A percentile compares a stretch with the other conserved stretches of the same genome.
Evolutionary conservation across 441 rosid species (phyloP).

Genomic region (Pelargonium australe): DNA sequence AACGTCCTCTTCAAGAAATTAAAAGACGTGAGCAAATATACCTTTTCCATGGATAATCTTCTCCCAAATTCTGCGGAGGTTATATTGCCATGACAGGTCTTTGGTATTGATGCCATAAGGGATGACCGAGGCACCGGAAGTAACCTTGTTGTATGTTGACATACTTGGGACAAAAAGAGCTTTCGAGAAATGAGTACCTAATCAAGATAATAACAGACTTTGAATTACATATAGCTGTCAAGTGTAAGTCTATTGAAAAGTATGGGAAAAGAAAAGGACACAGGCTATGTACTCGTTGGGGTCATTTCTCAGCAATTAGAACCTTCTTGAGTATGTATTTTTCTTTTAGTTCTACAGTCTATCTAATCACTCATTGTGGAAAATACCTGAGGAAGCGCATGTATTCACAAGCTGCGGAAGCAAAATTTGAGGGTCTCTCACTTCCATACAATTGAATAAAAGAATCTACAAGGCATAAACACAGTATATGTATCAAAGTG

Average conservation of each 20-base stretch:
- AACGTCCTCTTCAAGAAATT: background rate
- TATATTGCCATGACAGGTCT: conserved; percentile 74
- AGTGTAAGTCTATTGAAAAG: background rate
- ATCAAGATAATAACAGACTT: conserved; percentile 16
- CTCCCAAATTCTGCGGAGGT: conserved; percentile 72
- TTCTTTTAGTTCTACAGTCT: background rate
- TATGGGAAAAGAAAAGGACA: too few relatives aligned
- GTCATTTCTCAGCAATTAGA: background rate
- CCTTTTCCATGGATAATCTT: conserved; percentile 55
- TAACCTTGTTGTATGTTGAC: conserved; percentile 71
- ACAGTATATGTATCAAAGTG: conserved; percentile 17
- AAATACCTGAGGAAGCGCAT: conserved; percentile 68
- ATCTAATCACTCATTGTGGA: conserved; percentile 2
- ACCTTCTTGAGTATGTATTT: too few relatives aligned
- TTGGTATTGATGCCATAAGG: conserved; percentile 33
- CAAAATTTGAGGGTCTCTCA: conserved; percentile 68
- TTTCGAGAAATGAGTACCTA: conserved; percentile 70
- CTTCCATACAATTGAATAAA: conserved; percentile 75
- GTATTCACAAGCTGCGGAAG: conserved; percentile 61
- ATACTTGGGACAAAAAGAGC: conserved; percentile 76
- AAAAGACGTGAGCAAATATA: background rate
- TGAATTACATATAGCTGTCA: conserved; percentile 10
- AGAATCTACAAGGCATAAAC: conserved; percentile 47
- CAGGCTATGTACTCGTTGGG: too few relatives aligned
- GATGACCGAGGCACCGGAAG: conserved; percentile 45